A percentile compares a stretch with the other conserved stretches of the same genome.
Conservation (phyloP, 768 basidiomycete genomes). For the Galerina sulciceps region DNA sequence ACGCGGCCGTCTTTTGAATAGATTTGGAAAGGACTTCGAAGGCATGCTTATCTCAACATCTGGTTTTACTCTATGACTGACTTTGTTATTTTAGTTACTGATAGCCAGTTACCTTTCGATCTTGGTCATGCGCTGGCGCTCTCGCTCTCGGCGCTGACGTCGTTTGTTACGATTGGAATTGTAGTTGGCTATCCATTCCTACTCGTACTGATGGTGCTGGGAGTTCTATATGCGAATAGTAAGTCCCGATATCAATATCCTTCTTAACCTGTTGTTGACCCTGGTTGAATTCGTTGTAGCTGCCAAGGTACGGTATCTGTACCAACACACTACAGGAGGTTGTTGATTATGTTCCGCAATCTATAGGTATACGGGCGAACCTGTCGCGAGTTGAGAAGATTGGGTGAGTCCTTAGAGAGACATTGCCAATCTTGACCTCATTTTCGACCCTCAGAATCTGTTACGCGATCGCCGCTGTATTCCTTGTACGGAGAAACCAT, state of each 20-base stretch:
- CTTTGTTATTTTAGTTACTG: background rate
- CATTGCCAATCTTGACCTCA: too few relatives aligned
- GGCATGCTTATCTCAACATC: background rate
- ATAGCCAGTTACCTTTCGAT: background rate
- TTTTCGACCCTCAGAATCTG: conserved; percentile 24
- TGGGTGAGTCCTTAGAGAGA: background rate
- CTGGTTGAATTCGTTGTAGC: too few relatives aligned
- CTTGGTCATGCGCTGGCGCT: background rate
- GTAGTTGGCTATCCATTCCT: background rate
- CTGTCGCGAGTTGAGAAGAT: background rate
- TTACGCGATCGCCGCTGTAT: conserved; percentile 36
- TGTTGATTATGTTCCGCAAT: background rate
- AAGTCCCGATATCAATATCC: background rate
- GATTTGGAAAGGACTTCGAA: conserved; percentile 17
- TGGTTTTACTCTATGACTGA: background rate
- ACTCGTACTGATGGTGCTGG: background rate
- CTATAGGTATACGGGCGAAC: background rate
- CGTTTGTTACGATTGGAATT: background rate
- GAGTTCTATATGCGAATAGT: background rate
- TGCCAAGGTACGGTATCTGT: too few relatives aligned
- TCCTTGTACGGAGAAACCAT: conserved; percentile 43
- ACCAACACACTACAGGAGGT: too few relatives aligned
- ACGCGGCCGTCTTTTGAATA: conserved; percentile 11
- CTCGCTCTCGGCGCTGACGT: background rate
- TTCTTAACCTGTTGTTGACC: too few relatives aligned